phyloP scores from a whole-genome alignment of 345 rosid species.

The Bruguiera gymnorhiza region DNA sequence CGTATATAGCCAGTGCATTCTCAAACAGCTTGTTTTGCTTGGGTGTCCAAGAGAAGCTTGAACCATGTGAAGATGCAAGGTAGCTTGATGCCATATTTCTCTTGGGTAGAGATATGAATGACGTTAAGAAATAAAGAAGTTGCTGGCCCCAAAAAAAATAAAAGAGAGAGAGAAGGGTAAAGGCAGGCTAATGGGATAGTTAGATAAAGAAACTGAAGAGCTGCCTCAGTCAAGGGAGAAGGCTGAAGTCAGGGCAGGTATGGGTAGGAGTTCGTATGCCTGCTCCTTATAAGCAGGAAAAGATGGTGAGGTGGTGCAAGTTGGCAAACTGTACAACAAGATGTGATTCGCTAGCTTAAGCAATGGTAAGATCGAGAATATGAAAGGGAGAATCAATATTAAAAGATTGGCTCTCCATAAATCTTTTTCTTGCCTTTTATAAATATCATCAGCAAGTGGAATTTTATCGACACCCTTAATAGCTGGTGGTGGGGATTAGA shows the following conservation, averaged over 20 bases:
- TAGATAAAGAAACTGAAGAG: constrained; percentile 4
- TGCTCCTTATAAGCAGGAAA: constrained; percentile 43
- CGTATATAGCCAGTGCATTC: constrained; percentile 74
- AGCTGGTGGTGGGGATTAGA: constrained; percentile 41
- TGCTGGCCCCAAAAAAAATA: neutral
- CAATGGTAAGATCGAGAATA: constrained; percentile 17
- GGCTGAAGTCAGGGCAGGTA: constrained; percentile 41
- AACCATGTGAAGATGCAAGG: constrained; percentile 38
- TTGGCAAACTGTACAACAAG: constrained; percentile 38
- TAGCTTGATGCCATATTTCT: constrained; percentile 49
- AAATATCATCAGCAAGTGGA: constrained; percentile 27
- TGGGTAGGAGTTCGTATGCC: constrained; percentile 33
- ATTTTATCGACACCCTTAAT: constrained; percentile 24
- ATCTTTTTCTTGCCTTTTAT: constrained; percentile 32
- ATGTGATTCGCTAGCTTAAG: constrained; percentile 40
- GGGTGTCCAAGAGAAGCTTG: constrained; percentile 60
- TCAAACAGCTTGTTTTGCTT: constrained; percentile 81
- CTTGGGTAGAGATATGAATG: constrained; percentile 5
- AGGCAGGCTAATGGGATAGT: too few species aligned
- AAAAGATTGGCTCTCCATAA: constrained; percentile 22
- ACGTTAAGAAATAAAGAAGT: neutral
- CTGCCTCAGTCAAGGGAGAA: constrained; percentile 31
- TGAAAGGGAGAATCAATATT: constrained; percentile 24
- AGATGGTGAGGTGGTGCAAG: constrained; percentile 35
- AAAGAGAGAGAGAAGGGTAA: neutral